phyloP scores from a whole-genome alignment of 2,329 filamentous ascomycete genomes.

The Fusarium sp. region DNA sequence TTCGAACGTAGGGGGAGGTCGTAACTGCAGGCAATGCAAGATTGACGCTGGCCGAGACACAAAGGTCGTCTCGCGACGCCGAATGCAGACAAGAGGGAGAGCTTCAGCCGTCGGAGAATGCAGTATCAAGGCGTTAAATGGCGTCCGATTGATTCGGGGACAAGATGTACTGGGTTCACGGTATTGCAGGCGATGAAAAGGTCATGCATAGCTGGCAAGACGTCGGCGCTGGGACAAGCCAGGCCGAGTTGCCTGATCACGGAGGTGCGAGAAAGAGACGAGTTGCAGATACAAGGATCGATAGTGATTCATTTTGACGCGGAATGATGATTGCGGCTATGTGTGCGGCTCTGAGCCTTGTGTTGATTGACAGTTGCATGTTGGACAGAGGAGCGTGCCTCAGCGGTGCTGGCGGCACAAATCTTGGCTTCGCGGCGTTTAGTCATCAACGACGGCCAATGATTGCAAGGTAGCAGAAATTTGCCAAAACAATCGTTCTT shows the following conservation, averaged over 20 bases:
- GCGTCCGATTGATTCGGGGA: background rate
- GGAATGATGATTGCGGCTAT: background rate
- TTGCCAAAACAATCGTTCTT: background rate
- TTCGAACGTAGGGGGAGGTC: rapidly evolving
- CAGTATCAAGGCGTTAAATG: background rate
- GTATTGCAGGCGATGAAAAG: background rate
- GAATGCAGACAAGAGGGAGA: rapidly evolving
- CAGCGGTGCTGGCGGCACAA: background rate
- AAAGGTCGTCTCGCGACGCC: background rate
- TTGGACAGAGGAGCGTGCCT: background rate
- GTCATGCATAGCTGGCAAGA: background rate
- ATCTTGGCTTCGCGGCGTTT: background rate
- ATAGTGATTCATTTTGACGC: background rate
- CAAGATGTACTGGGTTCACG: background rate
- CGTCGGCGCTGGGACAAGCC: background rate
- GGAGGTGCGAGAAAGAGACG: background rate
- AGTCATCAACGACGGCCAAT: background rate
- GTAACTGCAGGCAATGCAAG: background rate
- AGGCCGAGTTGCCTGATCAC: background rate
- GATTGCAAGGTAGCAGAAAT: background rate
- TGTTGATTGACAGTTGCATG: background rate
- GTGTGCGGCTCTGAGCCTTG: background rate
- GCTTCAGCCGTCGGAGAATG: too few species aligned
- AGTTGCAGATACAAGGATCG: background rate
- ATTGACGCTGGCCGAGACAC: background rate